Base-by-base conservation (phyloP, 164 flowering plant genomes). In the Paratinospora sagittata region DNA sequence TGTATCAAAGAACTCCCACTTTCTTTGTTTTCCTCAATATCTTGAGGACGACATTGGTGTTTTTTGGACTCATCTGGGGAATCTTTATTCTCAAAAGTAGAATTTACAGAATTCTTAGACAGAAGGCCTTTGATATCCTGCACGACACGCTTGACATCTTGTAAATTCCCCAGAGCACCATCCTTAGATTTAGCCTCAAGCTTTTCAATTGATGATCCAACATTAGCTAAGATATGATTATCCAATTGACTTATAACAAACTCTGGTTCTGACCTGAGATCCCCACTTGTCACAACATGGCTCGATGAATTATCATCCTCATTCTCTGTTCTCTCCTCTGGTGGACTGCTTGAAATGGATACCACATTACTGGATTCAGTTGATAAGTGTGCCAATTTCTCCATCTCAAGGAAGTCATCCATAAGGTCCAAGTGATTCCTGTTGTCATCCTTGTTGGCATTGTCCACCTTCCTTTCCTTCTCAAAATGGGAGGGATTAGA, bases 401-500 rank as follows among this genome's bases (percentile, higher is more conserved):
- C 99, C 98, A 96, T 93, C 84, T 96, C 98, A 52, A 93, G 81
- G 76, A 96, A 96, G 78, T 96, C 99, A 81, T 91, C 96, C 97
- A 93, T 96, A 66, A 93, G 88, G 68, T 87, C 91, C 83, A 89
- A 70, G 66, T 80, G 84, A 63, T 70, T 86, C 27, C 82, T 72
- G 72, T 67, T 85, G 21, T 86, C 91, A 61, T 81, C 71, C 71
- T 82, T 89, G 60, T 60, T 81, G 65, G 80, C 64, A 74, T 84
- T 86, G 43, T 81, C 86, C 45, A 36, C 71, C 39, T 67, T 78
- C 75, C 82, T 91, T 27, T 85, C 93, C 76, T 83, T 89, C 82
- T 84, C 84, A 75, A 77, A 37, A 23, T 82, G 86, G 30, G 97
- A 85, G 36, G 84, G 75, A 47, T 88, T 96, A 67, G 94, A 85